phyloP scores from a whole-genome alignment of 78 protist species.

The Monosiga brevicollis region DNA sequence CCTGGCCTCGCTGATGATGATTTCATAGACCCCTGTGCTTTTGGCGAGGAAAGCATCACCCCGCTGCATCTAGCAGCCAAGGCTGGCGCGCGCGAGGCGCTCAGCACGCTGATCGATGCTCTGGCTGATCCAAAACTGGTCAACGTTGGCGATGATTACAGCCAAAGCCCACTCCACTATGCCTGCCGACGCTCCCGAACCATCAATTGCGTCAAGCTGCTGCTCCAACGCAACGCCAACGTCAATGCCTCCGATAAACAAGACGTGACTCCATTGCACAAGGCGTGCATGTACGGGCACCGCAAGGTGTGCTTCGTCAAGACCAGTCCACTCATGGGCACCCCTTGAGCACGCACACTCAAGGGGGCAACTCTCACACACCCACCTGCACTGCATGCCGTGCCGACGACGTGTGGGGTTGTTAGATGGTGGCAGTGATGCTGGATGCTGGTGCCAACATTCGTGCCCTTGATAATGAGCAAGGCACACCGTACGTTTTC shows the following conservation, averaged over 20 bases:
- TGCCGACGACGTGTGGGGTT: too few relatives aligned
- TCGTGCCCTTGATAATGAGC: background rate
- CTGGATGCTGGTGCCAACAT: background rate
- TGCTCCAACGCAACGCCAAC: background rate
- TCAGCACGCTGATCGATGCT: background rate
- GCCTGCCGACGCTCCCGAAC: background rate
- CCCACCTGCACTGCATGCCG: too few relatives aligned
- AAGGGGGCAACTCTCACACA: background rate
- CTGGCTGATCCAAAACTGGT: background rate
- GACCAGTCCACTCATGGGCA: background rate
- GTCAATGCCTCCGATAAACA: background rate
- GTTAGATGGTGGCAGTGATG: background rate
- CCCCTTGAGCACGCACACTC: background rate
- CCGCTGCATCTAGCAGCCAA: background rate
- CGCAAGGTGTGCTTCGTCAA: background rate
- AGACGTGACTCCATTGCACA: background rate
- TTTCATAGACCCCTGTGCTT: background rate
- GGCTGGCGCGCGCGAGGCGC: background rate
- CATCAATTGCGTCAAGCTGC: background rate
- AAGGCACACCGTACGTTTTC: background rate
- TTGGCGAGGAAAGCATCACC: background rate
- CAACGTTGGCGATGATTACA: background rate
- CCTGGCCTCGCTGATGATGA: too few relatives aligned
- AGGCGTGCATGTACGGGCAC: background rate
- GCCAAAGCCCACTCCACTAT: background rate